phyloP scores from a whole-genome alignment of 352 stramenopile species.

The Phytophthora pistaciae region DNA sequence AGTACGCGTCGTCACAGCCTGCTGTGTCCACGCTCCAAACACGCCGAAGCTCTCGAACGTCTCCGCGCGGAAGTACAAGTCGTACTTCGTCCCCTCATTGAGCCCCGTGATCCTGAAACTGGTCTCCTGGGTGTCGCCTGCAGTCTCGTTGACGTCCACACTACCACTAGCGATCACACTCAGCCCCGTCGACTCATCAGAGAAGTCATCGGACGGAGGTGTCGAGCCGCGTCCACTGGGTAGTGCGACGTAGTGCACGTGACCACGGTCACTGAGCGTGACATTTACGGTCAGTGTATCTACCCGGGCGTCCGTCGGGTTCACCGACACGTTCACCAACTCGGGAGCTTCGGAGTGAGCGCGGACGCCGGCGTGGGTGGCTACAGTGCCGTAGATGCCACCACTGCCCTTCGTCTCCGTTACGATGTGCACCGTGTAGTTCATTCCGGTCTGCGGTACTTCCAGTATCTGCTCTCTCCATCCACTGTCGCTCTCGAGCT shows the following conservation, averaged over 20 bases:
- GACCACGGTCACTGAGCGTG: slow-evolving; percentile 53
- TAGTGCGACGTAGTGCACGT: slow-evolving; percentile 74
- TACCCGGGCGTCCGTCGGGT: slow-evolving; percentile 66
- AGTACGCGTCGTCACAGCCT: slow-evolving; percentile 58
- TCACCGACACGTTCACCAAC: slow-evolving; percentile 47
- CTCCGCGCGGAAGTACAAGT: slow-evolving; percentile 80
- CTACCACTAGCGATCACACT: slow-evolving; percentile 36
- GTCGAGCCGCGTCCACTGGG: slow-evolving; percentile 33
- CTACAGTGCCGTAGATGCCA: slow-evolving; percentile 78
- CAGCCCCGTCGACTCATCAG: slow-evolving; percentile 23
- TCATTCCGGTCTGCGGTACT: slow-evolving; percentile 58
- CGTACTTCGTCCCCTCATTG: slow-evolving; percentile 65
- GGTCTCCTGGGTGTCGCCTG: slow-evolving; percentile 14
- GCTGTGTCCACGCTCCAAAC: slow-evolving; percentile 61
- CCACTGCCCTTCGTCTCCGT: slow-evolving; percentile 75
- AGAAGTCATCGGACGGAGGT: slow-evolving; percentile 21
- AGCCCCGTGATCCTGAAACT: slow-evolving; percentile 63
- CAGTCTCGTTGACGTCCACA: slow-evolving; percentile 35
- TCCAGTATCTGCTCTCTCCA: slow-evolving; percentile 65
- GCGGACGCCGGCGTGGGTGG: slow-evolving; percentile 59
- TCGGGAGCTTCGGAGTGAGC: slow-evolving; percentile 57
- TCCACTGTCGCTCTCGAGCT: slow-evolving; percentile 42
- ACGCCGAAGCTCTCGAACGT: slow-evolving; percentile 80
- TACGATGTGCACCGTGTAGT: slow-evolving; percentile 82
- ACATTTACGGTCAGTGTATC: slow-evolving; percentile 70